These are phyloP conservation scores for Pythium utonaiense DNA, from an alignment of 352 stramenopile species.

Conservation along the genomic window DNA sequence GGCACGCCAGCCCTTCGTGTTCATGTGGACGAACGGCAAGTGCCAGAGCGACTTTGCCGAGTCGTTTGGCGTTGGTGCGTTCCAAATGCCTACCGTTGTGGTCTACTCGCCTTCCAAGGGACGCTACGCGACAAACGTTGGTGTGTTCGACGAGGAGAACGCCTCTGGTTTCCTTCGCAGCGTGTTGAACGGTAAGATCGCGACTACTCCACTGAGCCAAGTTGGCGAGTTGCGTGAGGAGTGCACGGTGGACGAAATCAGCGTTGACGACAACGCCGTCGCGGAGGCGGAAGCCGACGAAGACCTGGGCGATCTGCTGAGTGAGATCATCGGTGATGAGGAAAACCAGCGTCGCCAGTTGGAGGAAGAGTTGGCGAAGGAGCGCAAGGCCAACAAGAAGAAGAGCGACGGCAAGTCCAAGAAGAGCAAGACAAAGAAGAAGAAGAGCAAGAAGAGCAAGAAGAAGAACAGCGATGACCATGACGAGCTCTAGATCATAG, in stretches of 20 bases:
- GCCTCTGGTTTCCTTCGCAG: conserved; percentile 49
- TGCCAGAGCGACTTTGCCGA: conserved; percentile 69
- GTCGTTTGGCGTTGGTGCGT: conserved; percentile 62
- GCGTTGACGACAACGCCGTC: conserved; percentile 24
- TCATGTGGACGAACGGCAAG: conserved; percentile 76
- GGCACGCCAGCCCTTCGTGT: conserved; percentile 55
- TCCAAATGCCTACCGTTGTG: conserved; percentile 72
- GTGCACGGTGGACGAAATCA: conserved; percentile 45
- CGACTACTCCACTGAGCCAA: conserved; percentile 41
- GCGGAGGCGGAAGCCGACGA: conserved; percentile 44
- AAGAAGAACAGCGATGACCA: conserved; percentile 48
- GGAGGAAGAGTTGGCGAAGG: conserved; percentile 42
- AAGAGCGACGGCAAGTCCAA: conserved; percentile 45
- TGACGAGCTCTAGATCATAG: conserved; percentile 55
- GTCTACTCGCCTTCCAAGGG: conserved; percentile 75
- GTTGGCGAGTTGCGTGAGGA: conserved; percentile 42
- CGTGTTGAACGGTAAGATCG: conserved; percentile 64
- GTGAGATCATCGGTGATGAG: conserved; percentile 71
- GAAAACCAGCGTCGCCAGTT: conserved; percentile 48
- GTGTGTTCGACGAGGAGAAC: conserved; percentile 62
- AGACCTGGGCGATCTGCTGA: conserved; percentile 60
- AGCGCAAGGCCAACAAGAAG: conserved; percentile 32
- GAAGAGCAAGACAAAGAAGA: conserved; percentile 45
- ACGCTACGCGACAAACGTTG: conserved; percentile 68
- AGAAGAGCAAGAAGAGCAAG: conserved; percentile 47